Conservation (phyloP, 345 rosid species). For the Arabidopsis suecica region DNA sequence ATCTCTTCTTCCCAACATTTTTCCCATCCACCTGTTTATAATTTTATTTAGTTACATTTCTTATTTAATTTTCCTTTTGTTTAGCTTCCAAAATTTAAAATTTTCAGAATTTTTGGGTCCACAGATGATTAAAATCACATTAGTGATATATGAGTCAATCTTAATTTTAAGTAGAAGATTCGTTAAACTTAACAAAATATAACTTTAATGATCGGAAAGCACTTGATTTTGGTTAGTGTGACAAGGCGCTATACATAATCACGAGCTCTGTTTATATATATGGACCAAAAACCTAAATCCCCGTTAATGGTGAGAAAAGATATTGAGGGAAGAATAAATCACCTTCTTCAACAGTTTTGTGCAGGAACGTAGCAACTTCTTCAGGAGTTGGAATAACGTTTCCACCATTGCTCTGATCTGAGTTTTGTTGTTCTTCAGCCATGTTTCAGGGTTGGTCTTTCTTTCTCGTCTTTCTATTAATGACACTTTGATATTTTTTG, state of each 20-base stretch:
- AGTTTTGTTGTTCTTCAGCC: constrained; percentile 37
- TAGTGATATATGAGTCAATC: neutral
- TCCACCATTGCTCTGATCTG: constrained; percentile 36
- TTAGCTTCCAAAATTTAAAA: neutral
- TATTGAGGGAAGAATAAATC: neutral
- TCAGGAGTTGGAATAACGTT: constrained; percentile 42
- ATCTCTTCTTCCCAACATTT: constrained; percentile 48
- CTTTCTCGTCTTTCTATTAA: neutral
- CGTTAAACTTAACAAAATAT: neutral
- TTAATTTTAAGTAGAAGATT: neutral
- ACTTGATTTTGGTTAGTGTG: constrained; percentile 8
- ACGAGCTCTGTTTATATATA: neutral
- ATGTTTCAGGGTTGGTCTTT: constrained; percentile 25
- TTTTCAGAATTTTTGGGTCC: neutral
- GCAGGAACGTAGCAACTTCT: constrained; percentile 45
- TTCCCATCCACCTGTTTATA: constrained; percentile 46
- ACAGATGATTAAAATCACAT: neutral
- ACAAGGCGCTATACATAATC: neutral
- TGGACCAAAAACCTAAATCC: neutral
- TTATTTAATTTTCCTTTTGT: neutral
- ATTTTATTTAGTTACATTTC: neutral
- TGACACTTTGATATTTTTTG: neutral
- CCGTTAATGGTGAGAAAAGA: neutral
- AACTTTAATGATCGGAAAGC: constrained; percentile 5
- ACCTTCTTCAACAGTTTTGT: constrained; percentile 45